These are phyloP conservation scores for Fomitiporia mediterranea DNA, from an alignment of 1,284 basidiomycete species.

Conservation along the genomic window DNA sequence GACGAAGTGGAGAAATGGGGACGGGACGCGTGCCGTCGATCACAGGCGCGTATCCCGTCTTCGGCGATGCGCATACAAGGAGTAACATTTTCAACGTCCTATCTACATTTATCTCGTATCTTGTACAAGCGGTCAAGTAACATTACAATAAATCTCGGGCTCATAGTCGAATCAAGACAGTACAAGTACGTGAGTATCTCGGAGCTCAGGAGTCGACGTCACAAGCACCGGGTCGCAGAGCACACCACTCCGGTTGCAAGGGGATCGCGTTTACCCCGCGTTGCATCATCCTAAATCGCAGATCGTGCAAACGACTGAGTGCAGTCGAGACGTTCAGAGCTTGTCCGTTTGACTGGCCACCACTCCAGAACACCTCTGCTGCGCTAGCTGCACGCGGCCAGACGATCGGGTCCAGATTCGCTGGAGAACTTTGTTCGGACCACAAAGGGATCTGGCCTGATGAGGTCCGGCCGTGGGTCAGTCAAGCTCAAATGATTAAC, in stretches of 20 bases:
- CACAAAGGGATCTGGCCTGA: conserved; percentile 36
- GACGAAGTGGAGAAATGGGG: neutral
- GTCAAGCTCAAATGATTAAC: neutral
- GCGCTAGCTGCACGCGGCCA: conserved; percentile 47
- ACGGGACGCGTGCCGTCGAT: conserved; percentile 6
- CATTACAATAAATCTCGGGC: neutral
- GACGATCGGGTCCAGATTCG: conserved; percentile 37
- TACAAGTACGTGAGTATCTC: too few relatives aligned
- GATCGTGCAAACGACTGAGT: conserved; percentile 56
- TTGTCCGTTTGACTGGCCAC: conserved; percentile 28
- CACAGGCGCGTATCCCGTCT: conserved; percentile 4
- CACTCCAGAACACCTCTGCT: conserved; percentile 50
- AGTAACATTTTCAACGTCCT: too few relatives aligned
- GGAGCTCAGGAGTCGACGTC: conserved; percentile 29
- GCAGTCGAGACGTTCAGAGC: conserved; percentile 38
- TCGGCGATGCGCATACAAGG: conserved; percentile 11
- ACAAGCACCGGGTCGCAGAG: conserved; percentile 51
- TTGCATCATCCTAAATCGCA: conserved; percentile 55
- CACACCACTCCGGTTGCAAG: conserved; percentile 73
- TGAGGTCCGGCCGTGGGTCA: neutral
- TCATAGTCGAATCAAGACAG: neutral
- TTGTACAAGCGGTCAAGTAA: neutral
- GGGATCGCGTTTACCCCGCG: conserved; percentile 55
- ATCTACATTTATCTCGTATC: neutral
- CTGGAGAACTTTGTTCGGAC: conserved; percentile 42